These are phyloP conservation scores for Spiromastix sp. DNA, from an alignment of 2,329 filamentous ascomycete species.

Conservation along the genomic window DNA sequence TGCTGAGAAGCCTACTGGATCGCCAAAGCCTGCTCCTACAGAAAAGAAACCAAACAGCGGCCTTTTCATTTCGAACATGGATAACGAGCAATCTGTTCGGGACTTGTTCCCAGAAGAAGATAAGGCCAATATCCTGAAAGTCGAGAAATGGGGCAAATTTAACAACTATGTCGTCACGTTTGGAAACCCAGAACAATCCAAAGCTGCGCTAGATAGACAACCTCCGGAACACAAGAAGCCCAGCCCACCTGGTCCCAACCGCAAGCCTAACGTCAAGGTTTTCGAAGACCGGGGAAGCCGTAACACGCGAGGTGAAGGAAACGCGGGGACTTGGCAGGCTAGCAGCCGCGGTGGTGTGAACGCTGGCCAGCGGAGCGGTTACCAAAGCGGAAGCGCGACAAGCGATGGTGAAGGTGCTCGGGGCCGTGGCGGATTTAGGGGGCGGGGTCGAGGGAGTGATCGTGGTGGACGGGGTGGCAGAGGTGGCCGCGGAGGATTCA, in stretches of 20 bases:
- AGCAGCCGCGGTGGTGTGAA: slow-evolving; percentile 54
- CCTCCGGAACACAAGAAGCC: slow-evolving; percentile 67
- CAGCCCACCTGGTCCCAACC: slow-evolving; percentile 56
- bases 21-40: slow-evolving; percentile 42
- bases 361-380: slow-evolving; percentile 58
- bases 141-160: slow-evolving; percentile 59
- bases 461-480: background rate
- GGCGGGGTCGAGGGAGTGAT: slow-evolving; percentile 26
- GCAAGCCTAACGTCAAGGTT: slow-evolving; percentile 71
- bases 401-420: slow-evolving; percentile 65
- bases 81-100: slow-evolving; percentile 70
- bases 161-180: slow-evolving; percentile 79
- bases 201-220: slow-evolving; percentile 63
- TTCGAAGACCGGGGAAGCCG: slow-evolving; percentile 59
- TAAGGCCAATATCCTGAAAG: slow-evolving; percentile 64
- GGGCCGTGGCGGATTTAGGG: slow-evolving; percentile 49
- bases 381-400: slow-evolving; percentile 66
- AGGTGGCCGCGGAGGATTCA: background rate
- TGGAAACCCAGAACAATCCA: slow-evolving; percentile 66
- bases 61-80: slow-evolving; percentile 81
- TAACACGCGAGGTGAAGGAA: slow-evolving; percentile 32
- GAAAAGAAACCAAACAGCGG: slow-evolving; percentile 63
- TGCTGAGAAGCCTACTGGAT: slow-evolving; percentile 31
- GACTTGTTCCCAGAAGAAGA: slow-evolving; percentile 78
- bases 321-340: slow-evolving; percentile 46